Evolutionary conservation across 1,139 yeast species (phyloP).

Genomic region (Arxiozyma heterogenica): DNA sequence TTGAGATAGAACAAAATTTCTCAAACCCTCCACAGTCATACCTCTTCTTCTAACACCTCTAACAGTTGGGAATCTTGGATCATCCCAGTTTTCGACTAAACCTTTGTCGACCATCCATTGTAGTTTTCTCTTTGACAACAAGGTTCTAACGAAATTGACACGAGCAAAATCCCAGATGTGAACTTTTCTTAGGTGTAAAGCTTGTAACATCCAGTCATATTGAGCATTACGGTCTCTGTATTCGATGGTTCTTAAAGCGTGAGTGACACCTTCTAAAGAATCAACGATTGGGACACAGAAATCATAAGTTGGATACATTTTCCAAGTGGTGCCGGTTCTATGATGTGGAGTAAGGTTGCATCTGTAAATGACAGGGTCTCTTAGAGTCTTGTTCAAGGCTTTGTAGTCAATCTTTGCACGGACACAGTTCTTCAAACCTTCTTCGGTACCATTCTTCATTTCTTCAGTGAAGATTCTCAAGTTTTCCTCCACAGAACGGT

Average conservation of each 20-base stretch:
- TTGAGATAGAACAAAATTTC: conserved; percentile 84
- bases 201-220: conserved; percentile 88
- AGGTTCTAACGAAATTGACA: conserved; percentile 89
- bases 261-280: conserved; percentile 91
- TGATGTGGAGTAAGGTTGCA: conserved; percentile 94
- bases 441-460: conserved; percentile 88
- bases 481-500: conserved; percentile 84
- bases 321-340: conserved; percentile 87
- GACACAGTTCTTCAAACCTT: conserved; percentile 78
- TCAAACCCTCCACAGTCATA: conserved; percentile 95
- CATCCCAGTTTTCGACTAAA: conserved; percentile 89
- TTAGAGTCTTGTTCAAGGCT: conserved; percentile 82
- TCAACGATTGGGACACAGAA: conserved; percentile 97
- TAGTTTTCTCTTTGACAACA: conserved; percentile 89
- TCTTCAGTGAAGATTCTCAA: conserved; percentile 74
- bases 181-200: conserved; percentile 76
- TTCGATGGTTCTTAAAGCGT: conserved; percentile 92
- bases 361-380: conserved; percentile 97
- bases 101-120: conserved; percentile 96
- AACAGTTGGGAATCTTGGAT: conserved; percentile 98
- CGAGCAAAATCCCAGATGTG: conserved; percentile 97
- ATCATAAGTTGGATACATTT: conserved; percentile 94
- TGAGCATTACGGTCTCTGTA: conserved; percentile 97
- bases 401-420: conserved; percentile 92
- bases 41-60: conserved; percentile 99